Conservation (phyloP, 352 stramenopile genomes). For the Blastocystis sp. region DNA sequence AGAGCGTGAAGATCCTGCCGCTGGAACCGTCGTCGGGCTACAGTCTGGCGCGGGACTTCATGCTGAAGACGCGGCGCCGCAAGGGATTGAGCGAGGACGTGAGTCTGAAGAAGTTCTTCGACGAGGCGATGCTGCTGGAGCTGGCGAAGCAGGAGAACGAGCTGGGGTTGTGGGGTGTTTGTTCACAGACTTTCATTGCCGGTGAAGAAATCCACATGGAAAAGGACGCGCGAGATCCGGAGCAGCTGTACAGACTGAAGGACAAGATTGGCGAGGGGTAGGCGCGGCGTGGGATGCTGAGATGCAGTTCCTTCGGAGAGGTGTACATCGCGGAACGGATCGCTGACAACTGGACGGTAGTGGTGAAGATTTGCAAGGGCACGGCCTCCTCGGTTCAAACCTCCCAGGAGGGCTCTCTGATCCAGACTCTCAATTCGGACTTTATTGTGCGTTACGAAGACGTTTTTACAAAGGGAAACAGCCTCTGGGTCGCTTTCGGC, state of each 20-base stretch:
- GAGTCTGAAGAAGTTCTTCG: conserved; percentile 96
- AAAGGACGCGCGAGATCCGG: neutral
- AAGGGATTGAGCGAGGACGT: conserved; percentile 93
- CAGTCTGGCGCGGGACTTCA: conserved; percentile 93
- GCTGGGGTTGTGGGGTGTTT: conserved; percentile 18
- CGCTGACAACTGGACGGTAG: neutral
- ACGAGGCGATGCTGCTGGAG: conserved; percentile 92
- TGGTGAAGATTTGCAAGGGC: conserved; percentile 46
- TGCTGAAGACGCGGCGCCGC: conserved; percentile 97
- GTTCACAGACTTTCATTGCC: neutral
- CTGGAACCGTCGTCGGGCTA: conserved; percentile 91
- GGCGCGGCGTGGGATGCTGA: neutral
- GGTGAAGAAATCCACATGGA: too few relatives aligned
- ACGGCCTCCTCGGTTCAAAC: neutral
- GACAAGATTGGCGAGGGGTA: conserved; percentile 52
- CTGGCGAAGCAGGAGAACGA: conserved; percentile 85
- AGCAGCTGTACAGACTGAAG: conserved; percentile 11
- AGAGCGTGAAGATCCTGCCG: conserved; percentile 81
- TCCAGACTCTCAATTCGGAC: conserved; percentile 69
- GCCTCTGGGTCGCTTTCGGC: conserved; percentile 54
- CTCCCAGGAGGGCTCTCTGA: conserved; percentile 67
- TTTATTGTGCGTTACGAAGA: conserved; percentile 71
- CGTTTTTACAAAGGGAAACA: conserved; percentile 54
- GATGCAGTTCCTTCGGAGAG: conserved; percentile 27
- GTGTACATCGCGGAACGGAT: neutral